Conservation (phyloP, 2,329 filamentous ascomycete genomes). For the Diaporthe citriasiana region DNA sequence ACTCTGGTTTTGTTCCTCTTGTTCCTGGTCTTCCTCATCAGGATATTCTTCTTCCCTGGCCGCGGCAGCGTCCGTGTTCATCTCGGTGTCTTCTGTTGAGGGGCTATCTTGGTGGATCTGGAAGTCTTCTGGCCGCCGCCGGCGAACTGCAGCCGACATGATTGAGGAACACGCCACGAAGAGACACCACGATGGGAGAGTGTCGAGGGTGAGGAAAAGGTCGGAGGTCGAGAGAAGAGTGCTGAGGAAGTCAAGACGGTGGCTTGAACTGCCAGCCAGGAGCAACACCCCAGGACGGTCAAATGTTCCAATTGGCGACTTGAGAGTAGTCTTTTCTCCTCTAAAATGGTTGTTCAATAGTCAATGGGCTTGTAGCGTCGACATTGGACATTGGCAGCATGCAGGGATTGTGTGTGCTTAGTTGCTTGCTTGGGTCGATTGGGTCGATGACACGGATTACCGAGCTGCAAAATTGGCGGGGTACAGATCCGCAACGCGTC, state of each 20-base stretch:
- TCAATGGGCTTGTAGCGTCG: not conserved
- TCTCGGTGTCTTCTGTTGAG: slow-evolving; percentile 64
- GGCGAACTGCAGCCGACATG: slow-evolving; percentile 47
- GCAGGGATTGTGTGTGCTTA: slow-evolving; percentile 17
- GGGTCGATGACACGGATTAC: not conserved
- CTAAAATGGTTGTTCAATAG: not conserved
- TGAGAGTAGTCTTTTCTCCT: not conserved
- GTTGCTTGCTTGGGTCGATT: not conserved
- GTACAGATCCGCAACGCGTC: slow-evolving; percentile 7
- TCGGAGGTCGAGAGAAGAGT: too few species aligned
- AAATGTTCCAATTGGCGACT: slow-evolving; percentile 7
- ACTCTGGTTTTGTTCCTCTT: slow-evolving; percentile 52
- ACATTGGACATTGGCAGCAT: not conserved
- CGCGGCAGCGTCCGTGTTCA: slow-evolving; percentile 60
- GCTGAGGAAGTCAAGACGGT: not conserved
- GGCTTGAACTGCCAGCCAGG: not conserved
- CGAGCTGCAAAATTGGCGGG: slow-evolving; percentile 27
- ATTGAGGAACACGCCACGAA: slow-evolving; percentile 31
- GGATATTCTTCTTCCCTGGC: slow-evolving; percentile 52
- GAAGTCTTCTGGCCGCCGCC: slow-evolving; percentile 56
- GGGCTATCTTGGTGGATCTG: slow-evolving; percentile 64
- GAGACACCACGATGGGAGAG: not conserved
- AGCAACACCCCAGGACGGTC: not conserved
- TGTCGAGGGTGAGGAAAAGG: not conserved
- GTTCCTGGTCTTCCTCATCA: slow-evolving; percentile 51